Base-by-base conservation (phyloP, 2,329 filamentous ascomycete species). In the Onygena corvina region DNA sequence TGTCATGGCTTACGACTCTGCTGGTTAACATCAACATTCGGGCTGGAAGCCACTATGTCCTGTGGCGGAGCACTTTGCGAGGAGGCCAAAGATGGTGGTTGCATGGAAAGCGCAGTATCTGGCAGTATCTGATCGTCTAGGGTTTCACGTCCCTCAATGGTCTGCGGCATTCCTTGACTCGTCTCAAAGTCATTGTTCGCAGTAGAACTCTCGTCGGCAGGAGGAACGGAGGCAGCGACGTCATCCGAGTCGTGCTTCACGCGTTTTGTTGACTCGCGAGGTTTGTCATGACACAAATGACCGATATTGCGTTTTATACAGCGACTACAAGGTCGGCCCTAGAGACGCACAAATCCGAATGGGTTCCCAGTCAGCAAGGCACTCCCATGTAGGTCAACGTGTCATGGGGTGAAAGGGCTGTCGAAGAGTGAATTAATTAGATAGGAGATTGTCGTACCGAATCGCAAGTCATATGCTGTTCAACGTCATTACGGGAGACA, bases 251-350 rank as follows among this genome's bases (percentile, higher is more conserved):
- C 73, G 63, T 72, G 76, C 71, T 90, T 94, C 59, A 77, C 70
- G 69, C 89, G 90, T 70, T 92, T 94, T 52, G 83, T 79, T 58
- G 81, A 74, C 62, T 98, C 90, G 67, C 90, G 83, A 58, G 89
- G 90, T 70, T 96, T 92, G 69, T 98, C 92, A 72, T 95, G 92
- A 69, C 92, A 98, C 57, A 98, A 77, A 69, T 98, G 92, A 61
- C 90, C 92, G 67, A 98, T 98, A 71, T 94, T 94, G 63, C 92
- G 83, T 72, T 96, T 98, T 70, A 96, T 86, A 74, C 92, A 98
- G 71, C 92, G 80, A 61, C 87, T 90, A 77, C 92, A 98, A 62
- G 92, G 92, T 65, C 92, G 83, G 73, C 94, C 87, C 87, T 93
- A 36, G n/a, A 33, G 27, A 21, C 21, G 46, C 44, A 49, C 25